Evolutionary conservation across 306 rosid species (phyloP).

Genomic region (Dryas alaskensis): DNA sequence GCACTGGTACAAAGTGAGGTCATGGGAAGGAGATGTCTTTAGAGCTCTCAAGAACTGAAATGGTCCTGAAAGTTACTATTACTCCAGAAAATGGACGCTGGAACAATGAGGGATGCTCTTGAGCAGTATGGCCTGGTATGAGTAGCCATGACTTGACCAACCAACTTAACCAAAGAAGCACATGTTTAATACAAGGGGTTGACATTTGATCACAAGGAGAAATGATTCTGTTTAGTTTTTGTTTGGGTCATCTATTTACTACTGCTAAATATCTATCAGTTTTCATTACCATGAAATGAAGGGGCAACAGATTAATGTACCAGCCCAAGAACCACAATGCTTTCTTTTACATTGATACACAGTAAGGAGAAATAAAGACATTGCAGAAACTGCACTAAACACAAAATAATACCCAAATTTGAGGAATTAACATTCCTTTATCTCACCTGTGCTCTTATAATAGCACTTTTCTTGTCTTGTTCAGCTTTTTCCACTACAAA

Average conservation of each 20-base stretch:
- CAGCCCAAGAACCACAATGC: background rate
- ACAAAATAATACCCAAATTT: background rate
- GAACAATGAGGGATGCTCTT: background rate
- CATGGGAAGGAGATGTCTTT: too few species aligned
- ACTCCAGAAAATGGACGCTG: background rate
- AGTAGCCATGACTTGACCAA: background rate
- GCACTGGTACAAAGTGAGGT: background rate
- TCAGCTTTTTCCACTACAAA: constrained; percentile 87
- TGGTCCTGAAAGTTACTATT: background rate
- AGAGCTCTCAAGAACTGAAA: background rate
- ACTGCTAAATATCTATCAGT: background rate
- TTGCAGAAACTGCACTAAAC: background rate
- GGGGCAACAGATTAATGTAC: background rate
- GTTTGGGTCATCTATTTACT: too few species aligned
- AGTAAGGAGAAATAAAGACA: background rate
- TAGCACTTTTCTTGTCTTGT: constrained; percentile 79
- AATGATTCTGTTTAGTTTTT: background rate
- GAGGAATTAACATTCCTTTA: constrained; percentile 12
- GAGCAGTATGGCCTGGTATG: background rate
- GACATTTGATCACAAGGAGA: background rate
- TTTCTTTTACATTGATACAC: background rate
- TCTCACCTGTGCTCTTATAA: constrained; percentile 80
- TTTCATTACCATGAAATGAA: background rate
- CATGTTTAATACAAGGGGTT: background rate
- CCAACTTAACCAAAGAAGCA: background rate